These are phyloP conservation scores for Fusarium metavorans DNA, from an alignment of 2,329 filamentous ascomycete species.

Conservation along the genomic window DNA sequence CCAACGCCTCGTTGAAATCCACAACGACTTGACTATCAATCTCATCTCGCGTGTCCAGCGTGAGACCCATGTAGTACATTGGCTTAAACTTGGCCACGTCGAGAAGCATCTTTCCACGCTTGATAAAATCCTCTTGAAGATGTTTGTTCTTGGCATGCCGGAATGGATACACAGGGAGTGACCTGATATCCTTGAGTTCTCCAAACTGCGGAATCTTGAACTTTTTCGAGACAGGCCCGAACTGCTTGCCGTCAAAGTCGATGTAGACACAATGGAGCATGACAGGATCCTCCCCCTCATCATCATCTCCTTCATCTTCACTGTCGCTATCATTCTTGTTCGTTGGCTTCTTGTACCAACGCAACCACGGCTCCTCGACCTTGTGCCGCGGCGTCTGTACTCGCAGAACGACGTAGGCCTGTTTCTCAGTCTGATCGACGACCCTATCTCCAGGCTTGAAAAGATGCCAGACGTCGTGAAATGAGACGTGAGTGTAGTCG, in stretches of 20 bases:
- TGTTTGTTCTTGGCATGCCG: conserved; percentile 1
- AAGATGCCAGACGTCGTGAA: neutral
- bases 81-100: conserved; percentile 33
- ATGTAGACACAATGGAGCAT: neutral
- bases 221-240: conserved; percentile 42
- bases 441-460: neutral
- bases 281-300: neutral
- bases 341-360: neutral
- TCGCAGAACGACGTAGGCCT: neutral
- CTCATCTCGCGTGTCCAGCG: conserved; percentile 40
- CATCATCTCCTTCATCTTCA: neutral
- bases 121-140: conserved; percentile 30
- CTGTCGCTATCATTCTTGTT: neutral
- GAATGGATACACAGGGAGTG: conserved; percentile 45
- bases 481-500: neutral
- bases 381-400: neutral
- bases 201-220: conserved; percentile 45
- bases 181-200: conserved; percentile 38
- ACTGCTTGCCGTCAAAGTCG: conserved; percentile 47
- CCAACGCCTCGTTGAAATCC: conserved; percentile 44
- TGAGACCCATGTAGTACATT: conserved; percentile 46
- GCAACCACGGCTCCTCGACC: neutral
- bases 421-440: neutral
- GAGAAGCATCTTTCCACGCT: conserved; percentile 38
- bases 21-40: conserved; percentile 49